Percentiles rank a stretch among this genome's conserved stretches.
phyloP scores from a whole-genome alignment of 2,329 filamentous ascomycete species.

The Aspergillus calidoustus region DNA sequence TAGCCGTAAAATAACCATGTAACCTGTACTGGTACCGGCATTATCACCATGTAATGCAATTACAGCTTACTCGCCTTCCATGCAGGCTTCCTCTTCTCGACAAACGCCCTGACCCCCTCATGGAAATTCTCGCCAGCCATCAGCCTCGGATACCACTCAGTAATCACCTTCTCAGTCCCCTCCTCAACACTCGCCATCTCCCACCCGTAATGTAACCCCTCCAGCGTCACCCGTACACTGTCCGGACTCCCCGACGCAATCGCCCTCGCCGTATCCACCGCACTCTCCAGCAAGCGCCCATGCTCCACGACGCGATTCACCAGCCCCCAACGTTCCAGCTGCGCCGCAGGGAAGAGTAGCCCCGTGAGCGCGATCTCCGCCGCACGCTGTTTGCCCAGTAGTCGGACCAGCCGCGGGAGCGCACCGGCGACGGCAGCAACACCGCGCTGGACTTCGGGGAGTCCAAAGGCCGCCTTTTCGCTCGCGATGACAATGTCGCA shows the following conservation, averaged over 20 bases:
- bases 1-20: no score
- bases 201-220: conserved; percentile 72
- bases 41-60: not conserved
- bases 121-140: conserved; percentile 70
- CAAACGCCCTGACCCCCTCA: conserved; percentile 74
- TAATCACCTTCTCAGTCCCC: conserved; percentile 61
- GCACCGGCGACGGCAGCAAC: conserved; percentile 74
- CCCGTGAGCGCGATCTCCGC: conserved; percentile 73
- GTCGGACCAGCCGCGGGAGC: conserved; percentile 67
- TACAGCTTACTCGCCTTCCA: conserved; percentile 55
- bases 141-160: conserved; percentile 63
- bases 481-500: conserved; percentile 66
- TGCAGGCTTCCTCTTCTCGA: conserved; percentile 70
- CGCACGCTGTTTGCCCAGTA: conserved; percentile 70
- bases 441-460: conserved; percentile 74
- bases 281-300: conserved; percentile 38
- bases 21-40: no score
- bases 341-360: conserved; percentile 60
- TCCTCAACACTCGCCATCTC: conserved; percentile 68
- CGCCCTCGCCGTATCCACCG: conserved; percentile 63
- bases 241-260: conserved; percentile 73
- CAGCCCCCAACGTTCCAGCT: conserved; percentile 69
- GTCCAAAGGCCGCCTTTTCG: conserved; percentile 62
- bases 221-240: conserved; percentile 70
- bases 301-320: conserved; percentile 67